A percentile compares a stretch with the other conserved stretches of the same genome.
Evolutionary conservation across 2,329 filamentous ascomycete genomes (phyloP).

Genomic region (Berkeleyomyces rouxiae): DNA sequence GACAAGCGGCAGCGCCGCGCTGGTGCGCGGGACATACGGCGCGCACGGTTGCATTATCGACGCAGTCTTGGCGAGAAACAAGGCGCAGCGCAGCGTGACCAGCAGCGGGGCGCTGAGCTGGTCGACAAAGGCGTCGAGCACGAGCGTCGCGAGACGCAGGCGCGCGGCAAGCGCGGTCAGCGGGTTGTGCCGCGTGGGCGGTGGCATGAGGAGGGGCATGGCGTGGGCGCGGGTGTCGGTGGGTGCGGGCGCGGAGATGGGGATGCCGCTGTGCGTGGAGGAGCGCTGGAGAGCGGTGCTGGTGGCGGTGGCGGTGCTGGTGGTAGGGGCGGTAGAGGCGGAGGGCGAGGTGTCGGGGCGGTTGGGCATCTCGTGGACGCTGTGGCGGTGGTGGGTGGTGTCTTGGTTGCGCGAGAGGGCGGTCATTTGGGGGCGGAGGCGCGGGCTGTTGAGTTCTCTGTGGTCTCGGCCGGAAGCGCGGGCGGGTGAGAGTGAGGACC

Average conservation of each 20-base stretch:
- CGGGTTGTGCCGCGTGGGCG: not conserved
- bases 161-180: not conserved
- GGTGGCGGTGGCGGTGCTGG: not conserved
- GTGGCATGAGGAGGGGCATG: constrained; percentile 13
- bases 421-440: constrained; percentile 12
- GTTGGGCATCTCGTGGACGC: not conserved
- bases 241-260: constrained; percentile 15
- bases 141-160: not conserved
- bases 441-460: constrained; percentile 20
- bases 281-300: constrained; percentile 14
- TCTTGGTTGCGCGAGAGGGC: not conserved
- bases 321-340: not conserved
- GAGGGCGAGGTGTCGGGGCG: too few relatives aligned
- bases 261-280: constrained; percentile 13
- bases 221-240: constrained; percentile 12
- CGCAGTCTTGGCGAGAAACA: constrained; percentile 55
- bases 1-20: constrained; percentile 50
- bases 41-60: constrained; percentile 52
- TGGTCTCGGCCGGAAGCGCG: constrained; percentile 3
- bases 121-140: not conserved
- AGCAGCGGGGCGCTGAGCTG: constrained; percentile 3
- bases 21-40: constrained; percentile 49
- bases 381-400: not conserved
- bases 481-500: not conserved
- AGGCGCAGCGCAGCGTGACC: constrained; percentile 31